Conservation (phyloP, 148 eudicot genomes). For the Drosera capensis region DNA sequence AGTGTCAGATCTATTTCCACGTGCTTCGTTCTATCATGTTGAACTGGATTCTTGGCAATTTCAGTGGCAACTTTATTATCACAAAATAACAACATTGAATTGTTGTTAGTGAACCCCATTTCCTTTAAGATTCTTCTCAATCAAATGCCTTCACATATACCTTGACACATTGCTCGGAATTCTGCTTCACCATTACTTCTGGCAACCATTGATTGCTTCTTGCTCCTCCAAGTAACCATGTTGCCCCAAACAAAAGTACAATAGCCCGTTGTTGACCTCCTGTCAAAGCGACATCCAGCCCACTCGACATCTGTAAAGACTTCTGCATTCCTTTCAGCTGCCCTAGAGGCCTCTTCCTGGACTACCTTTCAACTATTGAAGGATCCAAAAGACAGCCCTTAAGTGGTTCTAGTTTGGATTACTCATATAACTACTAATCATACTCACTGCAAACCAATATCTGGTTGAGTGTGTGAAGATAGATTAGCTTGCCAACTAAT, state of each 20-base stretch:
- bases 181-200: neutral
- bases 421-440: neutral
- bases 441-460: neutral
- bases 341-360: neutral
- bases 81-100: neutral
- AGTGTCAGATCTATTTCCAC: too few relatives aligned
- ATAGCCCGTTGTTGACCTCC: neutral
- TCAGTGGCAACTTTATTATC: neutral
- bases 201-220: neutral
- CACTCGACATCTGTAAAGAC: neutral
- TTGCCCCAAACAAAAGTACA: neutral
- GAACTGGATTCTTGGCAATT: neutral
- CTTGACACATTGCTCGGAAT: neutral
- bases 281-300: neutral
- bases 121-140: neutral
- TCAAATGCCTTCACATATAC: neutral
- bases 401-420: neutral
- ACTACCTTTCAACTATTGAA: neutral
- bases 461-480: neutral
- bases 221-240: neutral
- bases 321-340: neutral
- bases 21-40: neutral
- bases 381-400: neutral
- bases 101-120: neutral
- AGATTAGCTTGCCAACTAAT: neutral